Evolutionary conservation across 768 basidiomycete species (phyloP).

Genomic region (Naganishia onofrii): DNA sequence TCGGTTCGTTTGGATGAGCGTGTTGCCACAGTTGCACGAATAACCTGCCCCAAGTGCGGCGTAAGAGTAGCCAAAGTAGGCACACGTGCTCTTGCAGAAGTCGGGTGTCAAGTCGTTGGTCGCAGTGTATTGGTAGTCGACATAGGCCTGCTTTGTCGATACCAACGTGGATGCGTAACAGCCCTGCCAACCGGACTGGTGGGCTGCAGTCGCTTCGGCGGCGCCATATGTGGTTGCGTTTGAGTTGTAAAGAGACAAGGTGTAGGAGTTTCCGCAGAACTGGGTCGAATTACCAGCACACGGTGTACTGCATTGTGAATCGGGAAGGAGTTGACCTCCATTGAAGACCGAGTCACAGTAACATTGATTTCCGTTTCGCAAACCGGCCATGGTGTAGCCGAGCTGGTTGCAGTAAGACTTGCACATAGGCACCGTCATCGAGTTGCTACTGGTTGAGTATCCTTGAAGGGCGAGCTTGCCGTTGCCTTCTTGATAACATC

Average conservation of each 20-base stretch:
- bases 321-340: slow-evolving; percentile 28
- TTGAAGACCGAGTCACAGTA: slow-evolving; percentile 28
- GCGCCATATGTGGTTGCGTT: slow-evolving; percentile 16
- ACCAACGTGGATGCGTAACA: slow-evolving; percentile 33
- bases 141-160: slow-evolving; percentile 9
- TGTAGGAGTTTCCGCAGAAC: slow-evolving; percentile 32
- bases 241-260: slow-evolving; percentile 35
- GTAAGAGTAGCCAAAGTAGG: slow-evolving; percentile 34
- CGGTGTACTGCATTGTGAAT: slow-evolving; percentile 32
- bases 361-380: slow-evolving; percentile 36
- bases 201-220: slow-evolving; percentile 4
- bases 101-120: slow-evolving; percentile 30
- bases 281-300: slow-evolving; percentile 39
- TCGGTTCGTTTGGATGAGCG: slow-evolving; percentile 2
- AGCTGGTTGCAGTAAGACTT: slow-evolving; percentile 31
- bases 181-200: slow-evolving; percentile 24
- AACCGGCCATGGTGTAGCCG: slow-evolving; percentile 26
- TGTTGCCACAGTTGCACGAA: slow-evolving; percentile 27
- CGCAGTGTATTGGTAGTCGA: slow-evolving; percentile 27
- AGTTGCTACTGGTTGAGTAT: neutral
- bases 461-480: slow-evolving; percentile 28
- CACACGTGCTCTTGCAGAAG: slow-evolving; percentile 35
- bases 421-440: slow-evolving; percentile 20
- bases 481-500: slow-evolving; percentile 31
- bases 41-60: slow-evolving; percentile 14